A percentile compares a stretch with the other conserved stretches of the same genome.
phyloP scores from a whole-genome alignment of 139 green algal species.

The Chlamydomonas sp. region DNA sequence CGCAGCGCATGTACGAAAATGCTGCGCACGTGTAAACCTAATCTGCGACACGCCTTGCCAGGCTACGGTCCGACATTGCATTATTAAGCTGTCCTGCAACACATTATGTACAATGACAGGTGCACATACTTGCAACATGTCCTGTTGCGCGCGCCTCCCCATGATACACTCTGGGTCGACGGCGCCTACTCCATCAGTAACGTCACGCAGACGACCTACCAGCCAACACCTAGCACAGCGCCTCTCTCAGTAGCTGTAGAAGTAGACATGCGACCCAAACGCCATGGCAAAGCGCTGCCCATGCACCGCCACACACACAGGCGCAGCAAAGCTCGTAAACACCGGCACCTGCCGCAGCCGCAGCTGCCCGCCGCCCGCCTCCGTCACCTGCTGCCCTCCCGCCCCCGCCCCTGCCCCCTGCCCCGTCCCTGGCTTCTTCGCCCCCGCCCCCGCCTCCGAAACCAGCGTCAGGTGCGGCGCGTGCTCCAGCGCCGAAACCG shows the following conservation, averaged over 20 bases:
- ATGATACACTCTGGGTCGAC: too few species aligned
- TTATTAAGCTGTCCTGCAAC: too few species aligned
- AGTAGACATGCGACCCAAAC: constrained; percentile 15
- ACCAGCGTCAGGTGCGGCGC: constrained; percentile 35
- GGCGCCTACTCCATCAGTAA: too few species aligned
- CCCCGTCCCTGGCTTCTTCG: background rate
- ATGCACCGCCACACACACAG: background rate
- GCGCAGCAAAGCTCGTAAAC: constrained; percentile 23
- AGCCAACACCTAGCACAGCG: too few species aligned
- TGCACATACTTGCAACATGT: too few species aligned
- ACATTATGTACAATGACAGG: too few species aligned
- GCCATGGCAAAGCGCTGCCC: background rate
- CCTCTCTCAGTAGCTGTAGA: constrained; percentile 7
- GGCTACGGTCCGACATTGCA: too few species aligned
- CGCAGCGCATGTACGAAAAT: too few species aligned
- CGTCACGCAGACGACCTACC: too few species aligned
- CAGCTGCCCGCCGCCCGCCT: constrained; percentile 10
- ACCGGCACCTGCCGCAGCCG: constrained; percentile 22
- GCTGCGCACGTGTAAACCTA: too few species aligned
- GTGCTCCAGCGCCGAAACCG: constrained; percentile 36
- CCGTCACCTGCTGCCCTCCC: background rate
- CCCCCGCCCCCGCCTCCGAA: background rate
- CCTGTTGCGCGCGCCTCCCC: too few species aligned
- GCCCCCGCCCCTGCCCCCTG: background rate
- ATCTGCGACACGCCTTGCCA: too few species aligned